phyloP scores from a whole-genome alignment of 116 monocot species.

The Iris pallida region DNA sequence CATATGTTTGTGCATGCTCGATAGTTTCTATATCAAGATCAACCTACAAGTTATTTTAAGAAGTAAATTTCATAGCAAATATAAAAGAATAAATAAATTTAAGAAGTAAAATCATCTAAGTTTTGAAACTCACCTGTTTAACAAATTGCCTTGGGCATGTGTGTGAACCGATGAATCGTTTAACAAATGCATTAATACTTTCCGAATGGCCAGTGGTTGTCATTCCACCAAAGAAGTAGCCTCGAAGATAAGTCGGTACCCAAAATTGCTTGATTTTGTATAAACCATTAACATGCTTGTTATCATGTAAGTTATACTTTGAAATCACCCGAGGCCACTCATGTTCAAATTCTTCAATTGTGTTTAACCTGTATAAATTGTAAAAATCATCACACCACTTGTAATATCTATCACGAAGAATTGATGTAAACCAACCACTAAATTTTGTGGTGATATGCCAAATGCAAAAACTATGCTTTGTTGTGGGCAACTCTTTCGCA shows the following conservation, averaged over 20 bases:
- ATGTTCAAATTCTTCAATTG: slow-evolving; percentile 2
- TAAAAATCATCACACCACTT: slow-evolving; percentile 1
- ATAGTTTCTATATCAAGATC: slow-evolving; percentile 1
- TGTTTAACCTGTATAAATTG: not conserved
- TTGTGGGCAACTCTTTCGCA: slow-evolving; percentile 1
- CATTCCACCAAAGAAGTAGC: slow-evolving; percentile 7
- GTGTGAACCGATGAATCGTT: not conserved
- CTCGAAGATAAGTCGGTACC: not conserved
- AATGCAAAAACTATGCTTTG: not conserved
- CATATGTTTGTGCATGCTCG: not conserved
- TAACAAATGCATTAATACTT: slow-evolving; percentile 5
- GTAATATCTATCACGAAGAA: no score
- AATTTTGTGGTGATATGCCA: slow-evolving; percentile 6
- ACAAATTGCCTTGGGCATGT: not conserved
- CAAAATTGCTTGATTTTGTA: slow-evolving; percentile 4
- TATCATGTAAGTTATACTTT: not conserved
- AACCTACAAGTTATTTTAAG: not conserved
- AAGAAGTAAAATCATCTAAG: not conserved
- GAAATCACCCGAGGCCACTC: slow-evolving; percentile 1
- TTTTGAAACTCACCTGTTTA: not conserved
- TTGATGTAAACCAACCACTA: slow-evolving; percentile 10
- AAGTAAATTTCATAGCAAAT: not conserved
- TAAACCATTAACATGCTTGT: slow-evolving; percentile 7
- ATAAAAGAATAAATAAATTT: not conserved
- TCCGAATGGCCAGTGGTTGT: slow-evolving; percentile 3